Evolutionary conservation across 352 stramenopile genomes (phyloP).

Genomic region (Phytophthora hibernalis): DNA sequence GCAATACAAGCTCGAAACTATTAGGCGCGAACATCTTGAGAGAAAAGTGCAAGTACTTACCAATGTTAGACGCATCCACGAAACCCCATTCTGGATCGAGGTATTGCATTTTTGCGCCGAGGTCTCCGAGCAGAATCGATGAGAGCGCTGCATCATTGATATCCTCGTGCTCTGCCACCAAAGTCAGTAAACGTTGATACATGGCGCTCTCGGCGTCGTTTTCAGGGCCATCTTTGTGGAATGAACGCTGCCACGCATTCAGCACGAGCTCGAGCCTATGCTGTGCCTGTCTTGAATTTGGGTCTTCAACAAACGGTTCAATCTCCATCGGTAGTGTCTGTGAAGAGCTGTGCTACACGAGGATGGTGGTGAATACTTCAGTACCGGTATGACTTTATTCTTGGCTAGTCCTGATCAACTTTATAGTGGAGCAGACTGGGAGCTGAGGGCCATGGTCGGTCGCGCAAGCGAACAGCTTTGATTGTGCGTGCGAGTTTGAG

Average conservation of each 20-base stretch:
- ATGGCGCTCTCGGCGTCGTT: slow-evolving; percentile 30
- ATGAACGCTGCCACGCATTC: slow-evolving; percentile 29
- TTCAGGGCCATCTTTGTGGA: slow-evolving; percentile 19
- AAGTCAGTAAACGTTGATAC: slow-evolving; percentile 20
- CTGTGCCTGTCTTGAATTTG: slow-evolving; percentile 3
- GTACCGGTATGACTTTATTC: slow-evolving; percentile 32
- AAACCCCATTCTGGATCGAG: slow-evolving; percentile 53
- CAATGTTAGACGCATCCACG: slow-evolving; percentile 63
- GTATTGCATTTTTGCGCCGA: slow-evolving; percentile 51
- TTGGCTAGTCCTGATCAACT: slow-evolving; percentile 33
- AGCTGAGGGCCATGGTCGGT: slow-evolving; percentile 25
- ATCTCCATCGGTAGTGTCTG: slow-evolving; percentile 17
- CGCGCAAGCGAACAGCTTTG: slow-evolving; percentile 25
- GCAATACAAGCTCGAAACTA: not conserved
- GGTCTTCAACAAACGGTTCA: slow-evolving; percentile 5
- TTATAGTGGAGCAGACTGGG: slow-evolving; percentile 12
- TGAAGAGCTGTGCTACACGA: not conserved
- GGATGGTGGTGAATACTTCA: not conserved
- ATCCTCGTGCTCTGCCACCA: slow-evolving; percentile 29
- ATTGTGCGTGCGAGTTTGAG: slow-evolving; percentile 23
- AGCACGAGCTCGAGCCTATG: slow-evolving; percentile 10
- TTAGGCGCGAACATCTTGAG: not conserved
- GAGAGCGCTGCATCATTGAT: slow-evolving; percentile 11
- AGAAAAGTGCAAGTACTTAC: slow-evolving; percentile 28
- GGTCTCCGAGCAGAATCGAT: slow-evolving; percentile 34